phyloP scores from a whole-genome alignment of 176 grass and related monocot genomes.

The Musa beccarii region DNA sequence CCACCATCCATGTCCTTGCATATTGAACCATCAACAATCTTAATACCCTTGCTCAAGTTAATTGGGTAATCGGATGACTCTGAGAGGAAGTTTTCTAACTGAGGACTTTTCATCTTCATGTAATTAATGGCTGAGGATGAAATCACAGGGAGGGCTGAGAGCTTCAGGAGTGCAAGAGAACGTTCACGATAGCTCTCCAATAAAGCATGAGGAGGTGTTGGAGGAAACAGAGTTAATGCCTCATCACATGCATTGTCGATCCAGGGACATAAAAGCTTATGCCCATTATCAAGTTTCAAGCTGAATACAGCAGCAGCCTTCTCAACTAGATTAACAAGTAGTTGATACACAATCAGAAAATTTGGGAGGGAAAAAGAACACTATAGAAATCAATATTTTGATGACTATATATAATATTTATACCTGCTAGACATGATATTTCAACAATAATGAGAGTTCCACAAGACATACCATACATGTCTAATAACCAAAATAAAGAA shows the following conservation, averaged over 20 bases:
- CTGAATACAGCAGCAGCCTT: conserved; percentile 92
- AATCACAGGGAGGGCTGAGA: conserved; percentile 76
- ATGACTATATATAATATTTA: not conserved
- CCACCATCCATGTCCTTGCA: conserved; percentile 56
- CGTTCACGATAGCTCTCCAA: conserved; percentile 53
- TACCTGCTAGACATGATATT: not conserved
- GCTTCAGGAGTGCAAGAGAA: conserved; percentile 49
- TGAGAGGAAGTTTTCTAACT: conserved; percentile 58
- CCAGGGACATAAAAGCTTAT: conserved; percentile 94
- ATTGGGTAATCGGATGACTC: conserved; percentile 39
- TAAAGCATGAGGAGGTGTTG: conserved; percentile 62
- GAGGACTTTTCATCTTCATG: conserved; percentile 65
- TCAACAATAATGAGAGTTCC: too few species aligned
- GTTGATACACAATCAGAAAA: not conserved
- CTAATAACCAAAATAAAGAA: not conserved
- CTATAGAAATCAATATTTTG: not conserved
- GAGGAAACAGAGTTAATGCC: conserved; percentile 75
- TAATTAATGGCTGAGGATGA: conserved; percentile 43
- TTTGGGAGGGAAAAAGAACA: not conserved
- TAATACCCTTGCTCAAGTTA: conserved; percentile 37
- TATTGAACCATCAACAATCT: conserved; percentile 42
- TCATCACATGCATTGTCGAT: conserved; percentile 96
- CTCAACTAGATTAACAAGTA: conserved; percentile 59
- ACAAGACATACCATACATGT: not conserved
- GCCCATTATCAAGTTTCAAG: conserved; percentile 84